Evolutionary conservation across 192 early-diverging fungal species (phyloP), one percentile per base, ranked within the genome.

Genomic region (Backusella macrospora): DNA sequence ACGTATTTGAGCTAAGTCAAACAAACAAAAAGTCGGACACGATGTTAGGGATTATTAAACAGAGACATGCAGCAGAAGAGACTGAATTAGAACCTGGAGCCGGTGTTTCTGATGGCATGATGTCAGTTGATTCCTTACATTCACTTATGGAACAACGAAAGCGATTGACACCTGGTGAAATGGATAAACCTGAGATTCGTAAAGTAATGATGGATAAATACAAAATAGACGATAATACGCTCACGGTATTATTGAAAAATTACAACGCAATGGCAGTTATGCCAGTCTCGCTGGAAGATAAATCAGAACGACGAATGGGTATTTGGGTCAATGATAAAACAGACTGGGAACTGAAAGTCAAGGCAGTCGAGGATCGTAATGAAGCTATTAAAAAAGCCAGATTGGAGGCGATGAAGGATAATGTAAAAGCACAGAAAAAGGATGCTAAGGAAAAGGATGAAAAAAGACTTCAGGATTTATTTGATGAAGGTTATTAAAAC

Each of bases 31-130:
- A 74, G 73, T 65, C 73, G 21, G 73, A 74, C n/a, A 40, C 73
- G 13, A 74, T 74, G 73, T 45, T 74, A 42, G 73, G 73, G 42
- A 74, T 74, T 21, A 63, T 74, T 26, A 39, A 74, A 1, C 40
- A 74, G 13, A 26, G 73, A 26, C 45, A 42, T 29, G 64, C 23
- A 23, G 37, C 46, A 65, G 64, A 74, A 67, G 64, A 67, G 15
- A 44, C 37, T 43, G 73, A 74, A 67, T 5, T 47, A 5, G 8
- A 34, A 26, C 38, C 38, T 39, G 67, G 67, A 29, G 43, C 44
- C 3, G 42, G n/a, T 29, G 14, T 47, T 26, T 34, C 44, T 14
- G 43, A 68, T 47, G 67, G 45, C 34, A 46, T 47, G 18, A 55
- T 74, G 8, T 34, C 63, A 15, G 46, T 74, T 52, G 73, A 74